Conservation (phyloP, 441 rosid genomes). For the Kokia cookei region DNA sequence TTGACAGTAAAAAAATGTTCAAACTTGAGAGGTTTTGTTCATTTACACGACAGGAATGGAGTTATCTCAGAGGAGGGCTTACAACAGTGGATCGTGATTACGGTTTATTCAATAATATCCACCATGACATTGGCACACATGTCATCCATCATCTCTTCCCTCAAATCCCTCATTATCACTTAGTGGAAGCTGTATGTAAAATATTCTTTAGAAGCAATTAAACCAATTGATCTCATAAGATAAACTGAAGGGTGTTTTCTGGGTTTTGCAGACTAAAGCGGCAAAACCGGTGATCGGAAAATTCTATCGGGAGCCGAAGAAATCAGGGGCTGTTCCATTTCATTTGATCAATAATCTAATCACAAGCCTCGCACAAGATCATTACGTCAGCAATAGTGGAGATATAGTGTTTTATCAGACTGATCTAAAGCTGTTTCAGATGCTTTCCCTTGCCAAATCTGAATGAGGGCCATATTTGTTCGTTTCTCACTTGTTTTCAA, state of each 20-base stretch:
- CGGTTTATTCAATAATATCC: constrained; percentile 65
- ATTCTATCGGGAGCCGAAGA: constrained; percentile 74
- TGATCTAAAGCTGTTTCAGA: constrained; percentile 41
- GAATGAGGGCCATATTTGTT: background rate
- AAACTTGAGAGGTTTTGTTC: background rate
- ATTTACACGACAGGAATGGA: constrained; percentile 64
- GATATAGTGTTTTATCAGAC: constrained; percentile 71
- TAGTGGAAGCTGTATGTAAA: constrained; percentile 58
- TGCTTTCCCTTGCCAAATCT: constrained; percentile 17
- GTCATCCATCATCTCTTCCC: constrained; percentile 90
- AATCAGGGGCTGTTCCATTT: constrained; percentile 63
- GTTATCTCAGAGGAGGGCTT: constrained; percentile 81
- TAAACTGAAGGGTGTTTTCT: background rate
- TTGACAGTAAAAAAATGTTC: background rate
- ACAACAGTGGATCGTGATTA: constrained; percentile 85
- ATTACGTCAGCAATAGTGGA: constrained; percentile 80
- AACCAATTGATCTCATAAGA: background rate
- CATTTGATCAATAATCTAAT: constrained; percentile 51
- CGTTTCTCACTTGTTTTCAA: too few relatives aligned
- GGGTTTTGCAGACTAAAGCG: constrained; percentile 56
- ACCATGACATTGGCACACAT: constrained; percentile 91
- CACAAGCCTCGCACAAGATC: constrained; percentile 66
- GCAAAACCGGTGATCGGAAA: constrained; percentile 77
- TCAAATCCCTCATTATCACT: constrained; percentile 88
- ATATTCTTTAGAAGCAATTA: background rate